A percentile compares a stretch with the other conserved stretches of the same genome.
Evolutionary conservation across 257 asterid species (phyloP).

Genomic region (Ilex asprella): DNA sequence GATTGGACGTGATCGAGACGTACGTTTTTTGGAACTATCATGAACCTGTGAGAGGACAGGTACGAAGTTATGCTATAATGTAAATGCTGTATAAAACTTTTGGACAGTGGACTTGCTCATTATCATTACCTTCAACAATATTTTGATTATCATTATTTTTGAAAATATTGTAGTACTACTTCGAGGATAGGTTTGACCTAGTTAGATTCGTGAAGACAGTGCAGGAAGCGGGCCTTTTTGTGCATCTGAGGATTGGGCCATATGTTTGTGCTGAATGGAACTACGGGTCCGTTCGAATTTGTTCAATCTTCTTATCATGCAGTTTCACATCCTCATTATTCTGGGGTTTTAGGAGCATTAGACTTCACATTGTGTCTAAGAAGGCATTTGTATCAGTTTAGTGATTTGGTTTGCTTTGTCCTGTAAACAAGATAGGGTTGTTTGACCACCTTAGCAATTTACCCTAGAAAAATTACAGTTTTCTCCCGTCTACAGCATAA

Average conservation of each 20-base stretch:
- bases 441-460: no score
- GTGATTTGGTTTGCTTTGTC: no score
- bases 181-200: constrained; percentile 65
- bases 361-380: no score
- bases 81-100: no score
- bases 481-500: no score
- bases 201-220: constrained; percentile 68
- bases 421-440: no score
- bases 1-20: constrained; percentile 78
- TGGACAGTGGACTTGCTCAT: not conserved
- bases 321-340: not conserved
- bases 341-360: no score
- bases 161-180: constrained; percentile 43
- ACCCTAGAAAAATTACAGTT: no score
- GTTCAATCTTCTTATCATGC: constrained; percentile 1
- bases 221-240: constrained; percentile 63
- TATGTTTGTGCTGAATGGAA: constrained; percentile 95
- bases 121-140: not conserved
- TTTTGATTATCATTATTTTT: not conserved
- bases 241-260: constrained; percentile 72
- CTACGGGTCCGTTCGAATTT: constrained; percentile 49
- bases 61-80: constrained; percentile 10
- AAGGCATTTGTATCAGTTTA: no score
- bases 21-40: constrained; percentile 86
- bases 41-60: constrained; percentile 74